These are phyloP conservation scores for Russula virescens DNA, from an alignment of 768 basidiomycete species.

Conservation along the genomic window DNA sequence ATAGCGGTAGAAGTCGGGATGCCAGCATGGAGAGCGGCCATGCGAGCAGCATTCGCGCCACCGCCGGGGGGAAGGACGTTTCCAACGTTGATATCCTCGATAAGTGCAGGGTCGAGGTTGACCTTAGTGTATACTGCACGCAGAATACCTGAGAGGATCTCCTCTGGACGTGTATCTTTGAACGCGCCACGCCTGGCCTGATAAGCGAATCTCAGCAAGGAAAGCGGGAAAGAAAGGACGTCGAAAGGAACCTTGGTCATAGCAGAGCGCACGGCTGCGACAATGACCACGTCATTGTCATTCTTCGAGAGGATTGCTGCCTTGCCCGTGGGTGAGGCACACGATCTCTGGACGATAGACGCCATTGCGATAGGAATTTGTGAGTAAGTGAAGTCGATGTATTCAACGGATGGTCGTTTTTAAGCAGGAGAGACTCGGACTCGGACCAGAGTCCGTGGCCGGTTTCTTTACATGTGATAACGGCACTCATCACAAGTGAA, in stretches of 20 bases:
- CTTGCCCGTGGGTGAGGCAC: conserved; percentile 22
- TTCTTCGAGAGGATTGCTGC: conserved; percentile 49
- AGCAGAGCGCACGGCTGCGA: conserved; percentile 83
- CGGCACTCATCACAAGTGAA: too few relatives aligned
- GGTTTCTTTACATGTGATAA: too few relatives aligned
- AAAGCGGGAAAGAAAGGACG: conserved; percentile 4
- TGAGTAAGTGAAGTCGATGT: neutral
- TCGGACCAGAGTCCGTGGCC: too few relatives aligned
- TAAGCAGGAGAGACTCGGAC: neutral
- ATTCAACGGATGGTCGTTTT: neutral
- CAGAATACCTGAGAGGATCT: conserved; percentile 71
- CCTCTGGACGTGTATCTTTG: conserved; percentile 84
- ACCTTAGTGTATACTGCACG: conserved; percentile 64
- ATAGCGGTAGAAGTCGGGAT: conserved; percentile 71
- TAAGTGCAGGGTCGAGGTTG: conserved; percentile 70
- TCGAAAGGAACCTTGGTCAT: conserved; percentile 67
- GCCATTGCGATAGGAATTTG: conserved; percentile 19
- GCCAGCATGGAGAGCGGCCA: conserved; percentile 81
- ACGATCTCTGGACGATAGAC: conserved; percentile 26
- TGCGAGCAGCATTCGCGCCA: conserved; percentile 75
- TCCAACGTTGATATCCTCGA: conserved; percentile 81
- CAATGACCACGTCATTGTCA: conserved; percentile 87
- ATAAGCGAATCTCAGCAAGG: conserved; percentile 1
- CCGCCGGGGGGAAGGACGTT: conserved; percentile 86
- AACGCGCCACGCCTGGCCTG: conserved; percentile 84